Base-by-base conservation (phyloP, 2,329 filamentous ascomycete genomes). In the Colletotrichum camelliae region DNA sequence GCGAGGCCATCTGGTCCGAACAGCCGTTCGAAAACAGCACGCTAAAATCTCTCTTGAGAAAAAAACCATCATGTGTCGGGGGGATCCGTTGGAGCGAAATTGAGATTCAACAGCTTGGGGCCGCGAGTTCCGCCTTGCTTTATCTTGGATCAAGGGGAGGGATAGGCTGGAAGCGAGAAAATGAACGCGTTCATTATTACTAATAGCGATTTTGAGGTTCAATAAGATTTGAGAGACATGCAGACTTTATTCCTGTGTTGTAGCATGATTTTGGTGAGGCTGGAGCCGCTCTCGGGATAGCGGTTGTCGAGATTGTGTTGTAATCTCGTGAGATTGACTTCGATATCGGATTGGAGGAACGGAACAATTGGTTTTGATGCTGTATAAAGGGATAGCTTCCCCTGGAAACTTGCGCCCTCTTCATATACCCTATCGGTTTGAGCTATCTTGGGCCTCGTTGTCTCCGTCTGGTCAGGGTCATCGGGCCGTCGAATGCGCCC, bases 281-380 rank as follows among this genome's bases (percentile, higher is more conserved):
- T 48, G 39, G 5, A n/a, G 4, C 9, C 18, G 9, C 39, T 48
- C 39, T n/a, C 18, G n/a, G 10, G 39, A 1, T 48, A n/a, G 9
- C 39, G n/a, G 1, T 5, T 48, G 39, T n/a, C 18, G 39, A 12
- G 0, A n/a, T n/a, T 48, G 15, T n/a, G 18, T 12, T 48, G 0
- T 48, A 18, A 5, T 12, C 10, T n/a, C 18, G 18, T 43, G 18
- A 43, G 10, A 18, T 5, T 2, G 39, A 43, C 39, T 43, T 43
- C 9, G 5, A 43, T 48, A 48, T 48, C 39, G 18, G n/a, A 18
- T n/a, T 48, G 39, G 39, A 12, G 18, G 39, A n/a, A n/a, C 39
- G 18, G 10, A 39, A 48, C 9, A 12, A 4, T 0, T n/a, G 39
- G 9, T 48, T 48, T n/a, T 48, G 39, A 9, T 48, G 39, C 39